Evolutionary conservation across 1,284 basidiomycete species (phyloP).

Genomic region (Austroboletus rostrupii): DNA sequence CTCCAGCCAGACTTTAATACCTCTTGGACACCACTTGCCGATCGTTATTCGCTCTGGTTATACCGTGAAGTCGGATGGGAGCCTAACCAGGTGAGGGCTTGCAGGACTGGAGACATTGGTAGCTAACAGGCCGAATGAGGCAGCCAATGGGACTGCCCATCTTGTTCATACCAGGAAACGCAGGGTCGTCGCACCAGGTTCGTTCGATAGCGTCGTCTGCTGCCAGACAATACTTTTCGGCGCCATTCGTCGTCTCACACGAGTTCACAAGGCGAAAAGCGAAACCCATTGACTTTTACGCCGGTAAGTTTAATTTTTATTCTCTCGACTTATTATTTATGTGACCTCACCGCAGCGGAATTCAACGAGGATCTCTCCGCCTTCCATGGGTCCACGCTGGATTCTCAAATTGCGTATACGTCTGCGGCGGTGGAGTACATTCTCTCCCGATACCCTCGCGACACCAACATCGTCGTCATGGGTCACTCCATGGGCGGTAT

Average conservation of each 20-base stretch:
- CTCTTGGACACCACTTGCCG: slow-evolving; percentile 65
- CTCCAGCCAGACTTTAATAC: slow-evolving; percentile 59
- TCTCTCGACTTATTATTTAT: not conserved
- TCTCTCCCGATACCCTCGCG: slow-evolving; percentile 66
- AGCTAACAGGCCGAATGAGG: slow-evolving; percentile 9
- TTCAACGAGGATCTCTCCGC: slow-evolving; percentile 98
- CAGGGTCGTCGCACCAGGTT: slow-evolving; percentile 91
- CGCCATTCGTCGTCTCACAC: slow-evolving; percentile 47
- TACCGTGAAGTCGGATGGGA: slow-evolving; percentile 93
- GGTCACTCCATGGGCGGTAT: slow-evolving; percentile 99
- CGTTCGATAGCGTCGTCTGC: slow-evolving; percentile 93
- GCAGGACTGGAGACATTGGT: not conserved
- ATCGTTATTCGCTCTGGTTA: slow-evolving; percentile 80
- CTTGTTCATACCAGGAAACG: slow-evolving; percentile 96
- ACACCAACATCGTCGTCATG: slow-evolving; percentile 70
- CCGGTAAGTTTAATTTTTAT: slow-evolving; percentile 48
- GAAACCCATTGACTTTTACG: slow-evolving; percentile 78
- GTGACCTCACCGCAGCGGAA: slow-evolving; percentile 58
- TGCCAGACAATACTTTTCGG: slow-evolving; percentile 71
- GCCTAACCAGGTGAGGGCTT: slow-evolving; percentile 47
- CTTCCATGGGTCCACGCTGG: slow-evolving; percentile 87
- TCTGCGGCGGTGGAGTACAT: slow-evolving; percentile 74
- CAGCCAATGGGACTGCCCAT: slow-evolving; percentile 62
- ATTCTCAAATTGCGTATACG: slow-evolving; percentile 80
- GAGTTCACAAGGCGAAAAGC: slow-evolving; percentile 46